A percentile compares a stretch with the other conserved stretches of the same genome.
Conservation (phyloP, 768 basidiomycete genomes). For the Mycena epipterygia region DNA sequence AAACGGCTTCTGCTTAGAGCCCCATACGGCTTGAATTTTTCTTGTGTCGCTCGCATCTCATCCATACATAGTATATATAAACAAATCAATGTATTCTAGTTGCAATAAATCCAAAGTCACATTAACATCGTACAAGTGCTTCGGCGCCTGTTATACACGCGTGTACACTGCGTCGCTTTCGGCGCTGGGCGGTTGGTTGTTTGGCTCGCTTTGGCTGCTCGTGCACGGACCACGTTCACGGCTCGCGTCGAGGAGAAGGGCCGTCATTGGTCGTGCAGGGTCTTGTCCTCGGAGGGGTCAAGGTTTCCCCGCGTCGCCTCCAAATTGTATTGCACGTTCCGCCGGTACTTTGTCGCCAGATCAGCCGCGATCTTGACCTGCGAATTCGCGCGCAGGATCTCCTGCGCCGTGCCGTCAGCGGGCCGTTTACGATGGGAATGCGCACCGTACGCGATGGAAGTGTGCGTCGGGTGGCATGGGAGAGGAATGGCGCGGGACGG, state of each 20-base stretch:
- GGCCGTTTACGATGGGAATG: not conserved
- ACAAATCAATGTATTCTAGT: constrained; percentile 34
- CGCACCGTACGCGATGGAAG: not conserved
- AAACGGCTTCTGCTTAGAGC: constrained; percentile 33
- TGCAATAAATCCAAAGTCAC: constrained; percentile 24
- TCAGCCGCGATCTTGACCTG: constrained; percentile 87
- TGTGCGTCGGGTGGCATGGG: not conserved
- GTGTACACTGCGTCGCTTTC: not conserved
- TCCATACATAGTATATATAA: constrained; percentile 28
- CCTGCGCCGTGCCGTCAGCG: constrained; percentile 55
- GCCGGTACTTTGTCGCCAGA: constrained; percentile 87
- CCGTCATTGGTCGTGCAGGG: not conserved
- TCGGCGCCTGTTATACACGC: no score
- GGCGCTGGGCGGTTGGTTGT: not conserved
- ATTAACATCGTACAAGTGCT: not conserved
- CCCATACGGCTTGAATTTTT: constrained; percentile 22
- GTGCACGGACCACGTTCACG: constrained; percentile 5
- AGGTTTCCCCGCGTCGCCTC: constrained; percentile 72
- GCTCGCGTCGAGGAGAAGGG: not conserved
- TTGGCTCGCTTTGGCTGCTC: not conserved
- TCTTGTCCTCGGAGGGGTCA: constrained; percentile 31
- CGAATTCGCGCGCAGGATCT: constrained; percentile 83
- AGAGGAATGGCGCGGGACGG: constrained; percentile 4
- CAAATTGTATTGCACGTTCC: constrained; percentile 94
- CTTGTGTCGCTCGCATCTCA: constrained; percentile 13